Base-by-base conservation (phyloP, 2,329 filamentous ascomycete genomes). In the Lachnellula occidentalis region DNA sequence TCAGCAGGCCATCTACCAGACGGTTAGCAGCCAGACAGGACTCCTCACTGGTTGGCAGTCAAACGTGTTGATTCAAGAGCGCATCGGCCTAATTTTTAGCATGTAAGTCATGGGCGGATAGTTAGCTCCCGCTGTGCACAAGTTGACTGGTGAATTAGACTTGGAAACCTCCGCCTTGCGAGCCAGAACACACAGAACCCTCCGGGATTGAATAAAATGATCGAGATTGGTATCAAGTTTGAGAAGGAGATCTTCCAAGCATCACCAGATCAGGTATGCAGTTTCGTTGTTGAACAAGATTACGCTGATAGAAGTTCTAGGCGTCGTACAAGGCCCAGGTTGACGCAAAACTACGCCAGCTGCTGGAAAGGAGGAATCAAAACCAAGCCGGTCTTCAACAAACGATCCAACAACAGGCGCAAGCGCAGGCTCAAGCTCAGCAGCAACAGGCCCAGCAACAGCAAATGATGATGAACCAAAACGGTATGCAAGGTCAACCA, bases 391-490 rank as follows among this genome's bases (percentile, higher is more conserved):
- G 47, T 22, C 55, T 68, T 81, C 54, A 81, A 73, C 61, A 75
- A 67, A 51, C 76, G 69, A 64, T 74, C 66, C 71, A 73, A 45
- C 66, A 67, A 15, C 66, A 69, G 49, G 63, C 61, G n/a, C 64
- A 67, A 55, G 69, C 70, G 14, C 72, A 73, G 52, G 72, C 71
- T 0, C 71, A 76, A 43, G 71, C 66, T 4, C 72, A 72, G 53
- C 71, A 71, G 54, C 66, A 70, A 7, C 68, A 70, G 52, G 56
- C 68, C 5, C 72, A 75, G 48, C 74, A 77, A 56, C 71, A 78
- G 51, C 73, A 82, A 69, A 75, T 78, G 56, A 74, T 83, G 71
- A 76, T 81, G 73, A 79, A 74, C 55, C 76, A 76, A 53, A 77
- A 74, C 54, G 65, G 64, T 5, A 75, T 81, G 72, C 77, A 78